phyloP scores from a whole-genome alignment of 257 asterid genomes.

The Dorcoceras hygrometricum region DNA sequence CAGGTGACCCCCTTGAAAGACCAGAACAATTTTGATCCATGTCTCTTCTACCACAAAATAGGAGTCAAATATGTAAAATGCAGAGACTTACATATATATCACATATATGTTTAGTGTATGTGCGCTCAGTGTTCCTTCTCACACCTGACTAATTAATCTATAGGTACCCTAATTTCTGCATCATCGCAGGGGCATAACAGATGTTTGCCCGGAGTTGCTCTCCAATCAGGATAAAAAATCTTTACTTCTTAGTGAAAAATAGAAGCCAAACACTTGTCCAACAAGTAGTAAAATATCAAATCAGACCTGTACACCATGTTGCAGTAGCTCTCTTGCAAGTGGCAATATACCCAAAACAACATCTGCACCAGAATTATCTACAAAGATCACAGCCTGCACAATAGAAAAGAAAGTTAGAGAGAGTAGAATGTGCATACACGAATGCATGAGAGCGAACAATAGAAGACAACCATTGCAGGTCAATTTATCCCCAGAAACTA shows the following conservation, averaged over 20 bases:
- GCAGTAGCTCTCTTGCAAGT: conserved; percentile 87
- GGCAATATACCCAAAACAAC: conserved; percentile 90
- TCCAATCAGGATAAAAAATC: conserved; percentile 15
- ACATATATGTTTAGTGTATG: no score
- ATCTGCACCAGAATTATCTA: conserved; percentile 97
- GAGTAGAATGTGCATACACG: not conserved
- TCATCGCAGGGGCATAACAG: conserved; percentile 4
- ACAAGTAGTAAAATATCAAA: conserved; percentile 23
- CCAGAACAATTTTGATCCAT: not conserved
- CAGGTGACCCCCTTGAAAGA: conserved; percentile 10
- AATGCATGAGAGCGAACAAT: conserved; percentile 7
- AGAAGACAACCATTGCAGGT: conserved; percentile 5
- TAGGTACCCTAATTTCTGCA: conserved; percentile 19
- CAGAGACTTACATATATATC: no score
- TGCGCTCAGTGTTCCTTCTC: not conserved
- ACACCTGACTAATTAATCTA: not conserved
- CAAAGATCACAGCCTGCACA: conserved; percentile 81
- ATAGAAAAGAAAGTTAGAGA: conserved; percentile 24
- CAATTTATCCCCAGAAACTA: not conserved
- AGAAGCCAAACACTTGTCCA: not conserved
- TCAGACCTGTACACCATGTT: conserved; percentile 76
- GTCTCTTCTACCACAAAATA: not conserved
- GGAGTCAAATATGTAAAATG: not conserved
- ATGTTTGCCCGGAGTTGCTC: conserved; percentile 2
- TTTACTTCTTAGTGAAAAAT: conserved; percentile 4